Conservation (phyloP, 2,329 filamentous ascomycete species). For the Beauveria caledonica region DNA sequence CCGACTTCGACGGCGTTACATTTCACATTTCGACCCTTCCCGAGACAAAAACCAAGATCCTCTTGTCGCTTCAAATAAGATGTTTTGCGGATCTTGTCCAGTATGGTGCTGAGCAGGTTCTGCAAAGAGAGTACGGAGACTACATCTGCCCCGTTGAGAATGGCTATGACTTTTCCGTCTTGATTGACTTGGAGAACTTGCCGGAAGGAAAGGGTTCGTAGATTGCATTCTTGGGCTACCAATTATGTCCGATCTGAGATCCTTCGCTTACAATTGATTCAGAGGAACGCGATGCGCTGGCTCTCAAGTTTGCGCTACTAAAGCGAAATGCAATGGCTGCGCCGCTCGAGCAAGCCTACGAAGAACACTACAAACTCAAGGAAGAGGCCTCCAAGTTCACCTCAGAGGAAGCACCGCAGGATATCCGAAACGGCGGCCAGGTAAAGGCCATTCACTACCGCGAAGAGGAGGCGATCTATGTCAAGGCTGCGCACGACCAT, state of each 20-base stretch:
- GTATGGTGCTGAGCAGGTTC: constrained; percentile 85
- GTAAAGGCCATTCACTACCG: constrained; percentile 97
- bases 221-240: neutral
- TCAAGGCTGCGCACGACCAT: constrained; percentile 94
- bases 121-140: constrained; percentile 88
- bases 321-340: constrained; percentile 99
- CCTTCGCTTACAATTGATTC: constrained; percentile 12
- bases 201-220: constrained; percentile 65
- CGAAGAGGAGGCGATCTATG: constrained; percentile 96
- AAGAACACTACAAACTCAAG: constrained; percentile 78
- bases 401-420: constrained; percentile 87
- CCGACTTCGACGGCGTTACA: constrained; percentile 97
- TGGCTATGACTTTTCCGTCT: constrained; percentile 92
- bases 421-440: constrained; percentile 78
- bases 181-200: constrained; percentile 80
- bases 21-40: constrained; percentile 93
- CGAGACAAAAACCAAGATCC: constrained; percentile 85
- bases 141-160: constrained; percentile 83
- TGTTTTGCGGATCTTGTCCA: constrained; percentile 88
- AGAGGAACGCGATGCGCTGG: constrained; percentile 81
- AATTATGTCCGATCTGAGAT: neutral
- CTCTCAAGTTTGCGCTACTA: constrained; percentile 78
- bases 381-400: constrained; percentile 90
- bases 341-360: constrained; percentile 93
- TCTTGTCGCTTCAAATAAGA: constrained; percentile 89